phyloP scores from a whole-genome alignment of 352 stramenopile genomes.

The Phytophthora idaei region DNA sequence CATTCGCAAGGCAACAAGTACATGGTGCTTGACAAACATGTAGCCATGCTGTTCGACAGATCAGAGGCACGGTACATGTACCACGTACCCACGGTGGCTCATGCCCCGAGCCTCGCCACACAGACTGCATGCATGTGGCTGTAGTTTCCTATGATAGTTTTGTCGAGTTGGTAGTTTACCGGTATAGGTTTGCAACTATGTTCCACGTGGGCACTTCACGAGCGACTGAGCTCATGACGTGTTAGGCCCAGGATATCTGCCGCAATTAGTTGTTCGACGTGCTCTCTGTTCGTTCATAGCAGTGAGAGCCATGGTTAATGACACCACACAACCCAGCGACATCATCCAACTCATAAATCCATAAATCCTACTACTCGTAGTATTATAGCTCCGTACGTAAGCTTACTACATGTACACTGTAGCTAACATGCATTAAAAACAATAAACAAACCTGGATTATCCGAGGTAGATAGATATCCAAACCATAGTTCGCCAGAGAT shows the following conservation, averaged over 20 bases:
- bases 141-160: no score
- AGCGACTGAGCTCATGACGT: constrained; percentile 29
- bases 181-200: no score
- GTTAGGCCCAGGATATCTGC: constrained; percentile 25
- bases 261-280: constrained; percentile 13
- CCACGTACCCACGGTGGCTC: constrained; percentile 21
- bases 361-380: not conserved
- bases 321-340: constrained; percentile 7
- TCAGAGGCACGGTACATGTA: not conserved
- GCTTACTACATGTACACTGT: no score
- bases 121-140: no score
- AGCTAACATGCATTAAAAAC: no score
- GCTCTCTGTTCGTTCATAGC: constrained; percentile 17
- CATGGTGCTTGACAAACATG: constrained; percentile 3
- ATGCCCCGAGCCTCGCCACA: not conserved
- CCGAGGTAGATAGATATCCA: not conserved
- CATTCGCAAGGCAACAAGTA: constrained; percentile 1
- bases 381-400: no score
- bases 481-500: no score
- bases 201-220: constrained; percentile 12
- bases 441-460: not conserved
- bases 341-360: not conserved
- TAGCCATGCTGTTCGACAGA: constrained; percentile 9
- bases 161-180: no score
- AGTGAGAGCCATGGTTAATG: not conserved